Base-by-base conservation (phyloP, 176 grass and related monocot species). In the Eleusine coracana region DNA sequence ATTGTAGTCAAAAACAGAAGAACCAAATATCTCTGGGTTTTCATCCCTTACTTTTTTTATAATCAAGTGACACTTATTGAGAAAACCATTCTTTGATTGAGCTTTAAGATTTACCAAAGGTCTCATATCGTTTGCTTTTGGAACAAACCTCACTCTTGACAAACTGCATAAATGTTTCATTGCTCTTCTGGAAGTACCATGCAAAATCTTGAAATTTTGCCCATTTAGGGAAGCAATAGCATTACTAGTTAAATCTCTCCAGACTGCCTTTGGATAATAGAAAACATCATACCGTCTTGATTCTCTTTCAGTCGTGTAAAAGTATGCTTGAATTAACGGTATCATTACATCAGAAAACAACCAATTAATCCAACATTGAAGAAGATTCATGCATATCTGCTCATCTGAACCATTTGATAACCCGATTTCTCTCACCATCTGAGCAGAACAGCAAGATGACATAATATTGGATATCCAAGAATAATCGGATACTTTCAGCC, bases 261-360 rank as follows among this genome's bases (percentile, higher is more conserved):
- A 98, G 49, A 98, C 75, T 75, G 75, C 55, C 80, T 95, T 98
- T 28, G 85, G 84, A 81, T 98, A 98, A 93, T 98, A 95, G 70
- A 95, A 98, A 83, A 90, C 82, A 66, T 98, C 90, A 82, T 95
- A 67, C 82, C 93, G 86, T 42, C 73, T 91, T 31, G 90, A 91
- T 62, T 98, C 88, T 73, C 88, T 93, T 84, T 93, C 96, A 71
- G 96, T 98, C 65, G 90, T 90, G 82, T 95, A 98, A 86, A 98
- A 95, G 67, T 91, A 89, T 71, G 92, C 75, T 62, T 59, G 66
- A 27, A 98, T 84, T 65, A 98, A 68, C 34, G 95, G 88, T 66
- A 95, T 86, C 48, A 98, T 78, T 46, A 98, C 41, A 74, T 91
- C 84, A 74, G 78, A 89, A 88, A 95, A 98, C 58, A 98, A 88